These are phyloP conservation scores for Macrophomina phaseolina DNA, from an alignment of 2,329 filamentous ascomycete species.

Conservation along the genomic window DNA sequence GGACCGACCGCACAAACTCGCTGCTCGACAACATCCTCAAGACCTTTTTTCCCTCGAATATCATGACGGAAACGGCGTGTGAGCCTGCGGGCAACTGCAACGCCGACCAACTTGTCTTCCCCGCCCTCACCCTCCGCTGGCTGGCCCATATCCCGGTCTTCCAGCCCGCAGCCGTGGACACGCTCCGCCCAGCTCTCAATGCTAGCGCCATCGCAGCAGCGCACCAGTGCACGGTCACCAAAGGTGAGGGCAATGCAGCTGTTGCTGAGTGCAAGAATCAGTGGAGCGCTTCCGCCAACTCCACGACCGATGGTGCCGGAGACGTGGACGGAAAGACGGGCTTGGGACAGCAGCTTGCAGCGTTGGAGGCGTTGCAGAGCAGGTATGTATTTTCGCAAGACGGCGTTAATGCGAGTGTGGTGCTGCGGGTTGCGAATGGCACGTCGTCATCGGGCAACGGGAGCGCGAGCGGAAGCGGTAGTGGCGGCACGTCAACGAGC, in stretches of 20 bases:
- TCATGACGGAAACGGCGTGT: slow-evolving; percentile 72
- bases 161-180: slow-evolving; percentile 49
- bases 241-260: slow-evolving; percentile 50
- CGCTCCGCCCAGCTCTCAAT: slow-evolving; percentile 46
- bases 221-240: slow-evolving; percentile 31
- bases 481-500: background rate
- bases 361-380: slow-evolving; percentile 59
- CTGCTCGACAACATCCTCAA: slow-evolving; percentile 58
- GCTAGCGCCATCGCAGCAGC: slow-evolving; percentile 52
- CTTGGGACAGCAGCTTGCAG: slow-evolving; percentile 65
- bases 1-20: slow-evolving; percentile 61
- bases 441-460: background rate
- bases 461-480: background rate
- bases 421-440: background rate
- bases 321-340: slow-evolving; percentile 55
- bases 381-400: slow-evolving; percentile 28
- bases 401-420: background rate
- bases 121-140: slow-evolving; percentile 76
- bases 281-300: slow-evolving; percentile 39
- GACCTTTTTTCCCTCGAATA: slow-evolving; percentile 59
- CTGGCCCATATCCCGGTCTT: slow-evolving; percentile 52
- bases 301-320: slow-evolving; percentile 43
- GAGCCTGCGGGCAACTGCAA: slow-evolving; percentile 67
- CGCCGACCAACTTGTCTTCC: slow-evolving; percentile 75
- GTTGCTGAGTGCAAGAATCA: slow-evolving; percentile 50